Evolutionary conservation across 2,329 filamentous ascomycete species (phyloP).

Genomic region (Didymella exigua): DNA sequence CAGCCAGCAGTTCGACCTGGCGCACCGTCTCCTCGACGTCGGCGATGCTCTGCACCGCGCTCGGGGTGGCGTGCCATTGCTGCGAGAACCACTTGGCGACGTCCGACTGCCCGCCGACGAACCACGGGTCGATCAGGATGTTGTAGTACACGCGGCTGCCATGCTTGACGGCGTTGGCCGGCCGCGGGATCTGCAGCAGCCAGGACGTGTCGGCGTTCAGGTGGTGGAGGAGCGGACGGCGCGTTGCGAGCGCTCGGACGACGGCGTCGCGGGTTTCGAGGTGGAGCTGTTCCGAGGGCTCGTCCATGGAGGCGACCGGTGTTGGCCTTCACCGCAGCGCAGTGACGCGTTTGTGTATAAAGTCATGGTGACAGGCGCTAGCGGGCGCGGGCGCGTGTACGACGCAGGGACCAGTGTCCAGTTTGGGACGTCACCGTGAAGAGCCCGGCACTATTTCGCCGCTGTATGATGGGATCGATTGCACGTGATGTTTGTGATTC

Average conservation of each 20-base stretch:
- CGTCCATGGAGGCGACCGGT: conserved; percentile 34
- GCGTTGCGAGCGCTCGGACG: conserved; percentile 48
- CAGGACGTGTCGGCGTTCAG: conserved; percentile 71
- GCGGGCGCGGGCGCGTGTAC: conserved; percentile 7
- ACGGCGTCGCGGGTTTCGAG: conserved; percentile 51
- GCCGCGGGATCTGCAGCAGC: conserved; percentile 68
- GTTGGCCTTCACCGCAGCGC: conserved; percentile 6
- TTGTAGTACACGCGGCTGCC: conserved; percentile 63
- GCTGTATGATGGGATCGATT: neutral
- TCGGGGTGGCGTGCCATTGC: conserved; percentile 65
- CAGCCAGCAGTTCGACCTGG: conserved; percentile 55
- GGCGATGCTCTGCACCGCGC: conserved; percentile 60
- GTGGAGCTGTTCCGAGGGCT: conserved; percentile 49
- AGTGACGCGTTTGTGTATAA: conserved; percentile 7
- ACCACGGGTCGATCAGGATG: conserved; percentile 70
- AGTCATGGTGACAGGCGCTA: conserved; percentile 14
- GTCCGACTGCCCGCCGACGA: conserved; percentile 66
- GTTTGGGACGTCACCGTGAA: neutral
- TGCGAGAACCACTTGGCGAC: conserved; percentile 68
- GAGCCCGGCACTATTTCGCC: neutral
- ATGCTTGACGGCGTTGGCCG: conserved; percentile 50
- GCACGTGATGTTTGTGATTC: too few relatives aligned
- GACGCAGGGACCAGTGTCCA: conserved; percentile 22
- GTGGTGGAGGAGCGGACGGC: conserved; percentile 64
- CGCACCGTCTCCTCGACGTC: conserved; percentile 61